Conservation (phyloP, 2,329 filamentous ascomycete species). For the Pseudogymnoascus destructans region DNA sequence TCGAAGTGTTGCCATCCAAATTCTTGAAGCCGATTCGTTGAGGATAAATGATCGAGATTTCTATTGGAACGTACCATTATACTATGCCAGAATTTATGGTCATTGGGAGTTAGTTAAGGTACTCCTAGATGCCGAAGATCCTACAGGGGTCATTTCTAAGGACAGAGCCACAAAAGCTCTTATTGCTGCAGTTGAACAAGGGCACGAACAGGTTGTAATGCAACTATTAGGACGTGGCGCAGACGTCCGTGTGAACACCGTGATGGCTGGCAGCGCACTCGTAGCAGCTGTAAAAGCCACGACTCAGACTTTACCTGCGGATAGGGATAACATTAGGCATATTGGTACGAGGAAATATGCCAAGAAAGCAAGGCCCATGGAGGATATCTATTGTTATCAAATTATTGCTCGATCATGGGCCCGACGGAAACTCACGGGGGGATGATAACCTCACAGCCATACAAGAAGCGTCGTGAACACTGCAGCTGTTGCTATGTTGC, state of each 20-base stretch:
- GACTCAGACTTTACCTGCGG: no score
- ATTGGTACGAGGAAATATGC: no score
- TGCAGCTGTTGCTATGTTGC: not conserved
- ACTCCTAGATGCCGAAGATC: conserved; percentile 14
- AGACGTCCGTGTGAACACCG: not conserved
- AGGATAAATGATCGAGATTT: conserved; percentile 4
- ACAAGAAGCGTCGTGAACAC: not conserved
- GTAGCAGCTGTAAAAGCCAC: not conserved
- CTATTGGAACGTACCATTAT: conserved; percentile 11
- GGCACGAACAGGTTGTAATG: conserved; percentile 7
- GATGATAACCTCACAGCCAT: not conserved
- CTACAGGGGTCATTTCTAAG: not conserved
- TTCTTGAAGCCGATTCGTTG: not conserved
- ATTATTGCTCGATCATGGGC: not conserved
- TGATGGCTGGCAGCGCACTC: not conserved
- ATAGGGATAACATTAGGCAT: no score
- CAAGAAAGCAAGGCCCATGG: not conserved
- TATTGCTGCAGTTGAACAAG: not conserved
- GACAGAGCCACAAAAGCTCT: not conserved
- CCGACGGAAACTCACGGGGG: not conserved
- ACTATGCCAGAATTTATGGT: conserved; percentile 12
- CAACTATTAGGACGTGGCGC: conserved; percentile 8
- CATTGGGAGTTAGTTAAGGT: conserved; percentile 12
- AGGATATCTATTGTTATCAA: not conserved
- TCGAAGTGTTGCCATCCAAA: not conserved